Evolutionary conservation across 768 basidiomycete genomes (phyloP).

Genomic region (Inosperma sp.): DNA sequence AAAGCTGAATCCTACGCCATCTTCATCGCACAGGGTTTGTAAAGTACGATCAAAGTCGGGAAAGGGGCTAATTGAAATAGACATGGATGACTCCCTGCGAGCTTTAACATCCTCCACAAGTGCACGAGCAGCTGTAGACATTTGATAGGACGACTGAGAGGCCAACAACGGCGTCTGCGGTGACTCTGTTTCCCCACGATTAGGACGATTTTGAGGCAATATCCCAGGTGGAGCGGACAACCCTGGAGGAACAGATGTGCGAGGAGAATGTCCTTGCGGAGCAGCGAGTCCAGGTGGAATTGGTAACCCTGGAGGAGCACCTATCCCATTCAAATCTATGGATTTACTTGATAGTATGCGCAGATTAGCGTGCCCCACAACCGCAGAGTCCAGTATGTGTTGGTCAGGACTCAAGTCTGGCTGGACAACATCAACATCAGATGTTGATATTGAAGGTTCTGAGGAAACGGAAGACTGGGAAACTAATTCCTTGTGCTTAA

Average conservation of each 20-base stretch:
- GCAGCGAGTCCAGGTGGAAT: constrained; percentile 57
- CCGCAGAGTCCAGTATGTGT: constrained; percentile 13
- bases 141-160: constrained; percentile 70
- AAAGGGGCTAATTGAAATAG: constrained; percentile 57
- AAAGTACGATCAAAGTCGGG: constrained; percentile 87
- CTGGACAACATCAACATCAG: constrained; percentile 45
- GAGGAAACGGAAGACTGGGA: constrained; percentile 38
- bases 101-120: constrained; percentile 80
- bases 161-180: constrained; percentile 49
- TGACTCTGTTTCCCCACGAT: constrained; percentile 45
- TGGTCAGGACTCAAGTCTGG: constrained; percentile 36
- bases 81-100: constrained; percentile 53
- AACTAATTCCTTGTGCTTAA: constrained; percentile 40
- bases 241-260: constrained; percentile 44
- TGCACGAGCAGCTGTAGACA: constrained; percentile 80
- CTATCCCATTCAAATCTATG: constrained; percentile 19
- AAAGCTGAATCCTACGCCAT: constrained; percentile 77
- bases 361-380: constrained; percentile 16
- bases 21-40: constrained; percentile 61
- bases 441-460: constrained; percentile 46
- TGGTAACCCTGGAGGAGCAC: constrained; percentile 46
- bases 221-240: constrained; percentile 62
- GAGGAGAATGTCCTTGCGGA: constrained; percentile 42
- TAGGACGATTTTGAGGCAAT: constrained; percentile 47
- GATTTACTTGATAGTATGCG: background rate